Evolutionary conservation across 2,329 filamentous ascomycete genomes (phyloP).

Genomic region (Aspergillus cejpii): DNA sequence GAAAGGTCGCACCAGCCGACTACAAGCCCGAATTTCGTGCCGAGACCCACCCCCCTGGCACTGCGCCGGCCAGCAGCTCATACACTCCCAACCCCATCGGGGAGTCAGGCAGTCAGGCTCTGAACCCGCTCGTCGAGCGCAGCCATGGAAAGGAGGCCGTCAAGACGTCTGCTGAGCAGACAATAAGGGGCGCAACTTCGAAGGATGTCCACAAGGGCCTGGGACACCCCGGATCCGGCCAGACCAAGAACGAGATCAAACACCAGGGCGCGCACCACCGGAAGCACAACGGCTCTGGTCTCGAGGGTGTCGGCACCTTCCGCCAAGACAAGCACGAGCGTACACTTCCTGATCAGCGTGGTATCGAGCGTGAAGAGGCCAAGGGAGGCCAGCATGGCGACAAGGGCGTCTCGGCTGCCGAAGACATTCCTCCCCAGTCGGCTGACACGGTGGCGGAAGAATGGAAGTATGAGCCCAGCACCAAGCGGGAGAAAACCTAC

Average conservation of each 20-base stretch:
- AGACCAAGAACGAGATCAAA: slow-evolving; percentile 44
- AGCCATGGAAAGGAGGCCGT: slow-evolving; percentile 38
- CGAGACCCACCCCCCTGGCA: slow-evolving; percentile 55
- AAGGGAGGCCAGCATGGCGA: slow-evolving; percentile 19
- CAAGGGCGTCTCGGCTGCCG: slow-evolving; percentile 27
- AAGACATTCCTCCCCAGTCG: slow-evolving; percentile 25
- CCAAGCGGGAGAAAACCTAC: slow-evolving; percentile 16
- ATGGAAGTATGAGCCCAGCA: slow-evolving; percentile 25
- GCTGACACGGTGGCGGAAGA: slow-evolving; percentile 24
- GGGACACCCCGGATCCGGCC: slow-evolving; percentile 47
- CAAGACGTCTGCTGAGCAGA: slow-evolving; percentile 41
- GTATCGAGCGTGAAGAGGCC: slow-evolving; percentile 25
- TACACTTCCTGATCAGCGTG: slow-evolving; percentile 22
- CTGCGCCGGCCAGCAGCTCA: slow-evolving; percentile 51
- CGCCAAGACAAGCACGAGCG: slow-evolving; percentile 20
- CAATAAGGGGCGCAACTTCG: slow-evolving; percentile 49
- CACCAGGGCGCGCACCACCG: slow-evolving; percentile 42
- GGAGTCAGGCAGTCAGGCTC: slow-evolving; percentile 35
- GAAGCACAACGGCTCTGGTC: slow-evolving; percentile 39
- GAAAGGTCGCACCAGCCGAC: slow-evolving; percentile 48
- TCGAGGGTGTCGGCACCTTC: slow-evolving; percentile 41
- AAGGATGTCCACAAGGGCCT: slow-evolving; percentile 49
- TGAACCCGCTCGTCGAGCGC: slow-evolving; percentile 37
- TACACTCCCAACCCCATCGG: slow-evolving; percentile 40
- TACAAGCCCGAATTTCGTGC: slow-evolving; percentile 60